These are phyloP conservation scores for Mycoemilia scoparia DNA, from an alignment of 192 early-diverging fungal species.

Conservation along the genomic window DNA sequence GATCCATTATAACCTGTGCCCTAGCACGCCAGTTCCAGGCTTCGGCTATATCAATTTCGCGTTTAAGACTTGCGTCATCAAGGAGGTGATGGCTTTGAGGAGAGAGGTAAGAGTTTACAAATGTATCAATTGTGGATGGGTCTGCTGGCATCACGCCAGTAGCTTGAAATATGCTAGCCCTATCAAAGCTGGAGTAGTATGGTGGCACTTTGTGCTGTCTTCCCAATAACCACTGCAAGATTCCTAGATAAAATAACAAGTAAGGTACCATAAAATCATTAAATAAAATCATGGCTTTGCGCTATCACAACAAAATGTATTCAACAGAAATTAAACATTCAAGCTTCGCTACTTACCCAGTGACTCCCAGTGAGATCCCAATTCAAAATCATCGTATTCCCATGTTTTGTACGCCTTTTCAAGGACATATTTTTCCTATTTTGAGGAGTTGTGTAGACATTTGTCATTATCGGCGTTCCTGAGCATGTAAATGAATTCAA, in stretches of 20 bases:
- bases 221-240: conserved; percentile 32
- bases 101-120: conserved; percentile 25
- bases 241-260: too few species aligned
- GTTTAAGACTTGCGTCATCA: conserved; percentile 12
- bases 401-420: conserved; percentile 27
- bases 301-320: too few species aligned
- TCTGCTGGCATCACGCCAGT: conserved; percentile 37
- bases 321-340: too few species aligned
- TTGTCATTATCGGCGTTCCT: neutral
- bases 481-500: neutral
- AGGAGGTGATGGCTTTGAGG: conserved; percentile 10
- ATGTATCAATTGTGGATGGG: conserved; percentile 30
- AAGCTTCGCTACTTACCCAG: too few species aligned
- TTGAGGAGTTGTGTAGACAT: neutral
- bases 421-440: conserved; percentile 23
- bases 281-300: too few species aligned
- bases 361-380: conserved; percentile 31
- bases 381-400: conserved; percentile 24
- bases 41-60: conserved; percentile 27
- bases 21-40: conserved; percentile 45
- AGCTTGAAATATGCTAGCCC: conserved; percentile 29
- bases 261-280: too few species aligned
- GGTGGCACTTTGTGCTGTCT: conserved; percentile 30
- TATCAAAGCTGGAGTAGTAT: conserved; percentile 34
- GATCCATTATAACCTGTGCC: conserved; percentile 34